Base-by-base conservation (phyloP, 345 rosid genomes). In the Rhizophora mangle region DNA sequence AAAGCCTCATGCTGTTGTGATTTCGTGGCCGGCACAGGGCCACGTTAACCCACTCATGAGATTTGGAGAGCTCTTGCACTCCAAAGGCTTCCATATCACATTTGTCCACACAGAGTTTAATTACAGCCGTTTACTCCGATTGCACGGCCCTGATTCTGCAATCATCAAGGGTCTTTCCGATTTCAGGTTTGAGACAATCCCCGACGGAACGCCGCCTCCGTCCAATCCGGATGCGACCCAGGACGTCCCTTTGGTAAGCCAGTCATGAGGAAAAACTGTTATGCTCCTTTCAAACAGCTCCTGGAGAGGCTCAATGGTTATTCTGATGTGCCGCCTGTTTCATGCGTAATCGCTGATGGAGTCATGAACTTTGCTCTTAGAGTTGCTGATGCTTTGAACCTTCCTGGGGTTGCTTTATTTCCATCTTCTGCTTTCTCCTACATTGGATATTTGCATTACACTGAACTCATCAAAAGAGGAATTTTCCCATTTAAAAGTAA, bases 61-160 rank as follows among this genome's bases (percentile, higher is more conserved):
- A 37, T 53, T 73, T 3, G 78, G 81, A 18, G 74, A 73, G 49
- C 78, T 80, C 32, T 36, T 76, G 20, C 79, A 76, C 59, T 76
- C 80, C 0, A 69, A 55, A 46, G 87, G 82, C 13, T 79, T 81
- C 69, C 80, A 81, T 55, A 13, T 84, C 52, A 84, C 87, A 3
- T 74, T 78, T 0, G 81, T 83, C 51, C 73, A 83, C 65, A 78
- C 84, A 0, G 78, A 81, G 70, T 75, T 69, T 74, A 81, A 79
- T 32, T 77, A 73, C 22, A 21, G 56, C 8, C 84, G 81, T 16
- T 30, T 84, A 7, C 18, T 82, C 59, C 63, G 79, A 13, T 70
- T 75, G 15, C 55, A 46, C 4, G 81, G 88, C 2, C 68, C 63
- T 0, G 75, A 75, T 1, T 43, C 49, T 5, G 16, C 18, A 43